These are phyloP conservation scores for Protomyces lactucae-debilis DNA, from an alignment of 1,139 yeast species.

Conservation along the genomic window DNA sequence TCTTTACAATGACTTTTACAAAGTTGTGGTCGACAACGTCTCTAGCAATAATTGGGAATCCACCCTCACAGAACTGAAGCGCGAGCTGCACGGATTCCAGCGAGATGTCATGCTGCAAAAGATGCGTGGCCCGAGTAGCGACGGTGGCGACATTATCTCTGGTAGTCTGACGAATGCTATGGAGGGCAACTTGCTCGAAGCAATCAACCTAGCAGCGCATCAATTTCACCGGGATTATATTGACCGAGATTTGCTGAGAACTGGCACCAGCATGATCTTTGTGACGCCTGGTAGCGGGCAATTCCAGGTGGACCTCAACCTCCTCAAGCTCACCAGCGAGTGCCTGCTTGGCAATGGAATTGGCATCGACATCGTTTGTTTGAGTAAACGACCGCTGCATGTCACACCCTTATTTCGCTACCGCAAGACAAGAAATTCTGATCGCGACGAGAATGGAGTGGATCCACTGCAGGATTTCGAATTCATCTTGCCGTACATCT, in stretches of 20 bases:
- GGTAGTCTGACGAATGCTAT: slow-evolving; percentile 67
- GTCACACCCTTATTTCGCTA: slow-evolving; percentile 84
- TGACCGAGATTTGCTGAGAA: slow-evolving; percentile 80
- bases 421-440: slow-evolving; percentile 39
- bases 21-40: slow-evolving; percentile 91
- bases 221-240: slow-evolving; percentile 73
- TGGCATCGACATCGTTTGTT: slow-evolving; percentile 80
- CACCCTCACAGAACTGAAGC: slow-evolving; percentile 79
- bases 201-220: slow-evolving; percentile 77
- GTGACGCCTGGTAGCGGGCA: slow-evolving; percentile 91
- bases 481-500: slow-evolving; percentile 19
- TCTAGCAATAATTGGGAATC: slow-evolving; percentile 64
- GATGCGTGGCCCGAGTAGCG: slow-evolving; percentile 4
- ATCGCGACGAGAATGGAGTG: slow-evolving; percentile 38
- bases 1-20: slow-evolving; percentile 57
- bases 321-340: slow-evolving; percentile 68
- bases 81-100: slow-evolving; percentile 79
- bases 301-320: slow-evolving; percentile 81
- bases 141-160: slow-evolving; percentile 35
- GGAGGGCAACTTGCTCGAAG: slow-evolving; percentile 83
- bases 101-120: slow-evolving; percentile 57
- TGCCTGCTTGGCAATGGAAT: slow-evolving; percentile 72
- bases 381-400: slow-evolving; percentile 87
- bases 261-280: slow-evolving; percentile 77
- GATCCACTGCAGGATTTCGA: background rate